Percentiles rank a stretch among this genome's conserved stretches.
Conservation (phyloP, 768 basidiomycete species). For the Phlebiopsis gigantea region DNA sequence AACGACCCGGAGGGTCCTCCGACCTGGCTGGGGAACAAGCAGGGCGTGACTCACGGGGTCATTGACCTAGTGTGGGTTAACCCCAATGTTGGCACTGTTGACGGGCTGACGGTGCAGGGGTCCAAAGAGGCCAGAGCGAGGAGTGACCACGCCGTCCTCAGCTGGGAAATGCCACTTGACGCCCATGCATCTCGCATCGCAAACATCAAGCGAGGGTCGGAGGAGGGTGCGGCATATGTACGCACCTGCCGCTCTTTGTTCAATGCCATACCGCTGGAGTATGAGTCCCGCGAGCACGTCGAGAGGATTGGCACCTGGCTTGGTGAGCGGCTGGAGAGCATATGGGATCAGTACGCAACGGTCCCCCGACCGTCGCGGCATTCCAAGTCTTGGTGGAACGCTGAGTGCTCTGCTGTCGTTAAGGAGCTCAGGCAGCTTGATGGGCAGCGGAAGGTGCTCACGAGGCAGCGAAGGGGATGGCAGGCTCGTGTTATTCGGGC, state of each 20-base stretch:
- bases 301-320: not conserved
- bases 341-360: not conserved
- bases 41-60: not conserved
- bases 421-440: not conserved
- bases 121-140: too few relatives aligned
- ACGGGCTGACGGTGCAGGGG: not conserved
- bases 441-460: not conserved
- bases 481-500: not conserved
- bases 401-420: not conserved
- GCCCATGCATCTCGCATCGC: not conserved
- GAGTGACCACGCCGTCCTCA: not conserved
- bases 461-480: not conserved
- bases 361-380: not conserved
- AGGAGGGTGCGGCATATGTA: not conserved
- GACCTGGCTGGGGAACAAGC: constrained; percentile 3
- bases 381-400: constrained; percentile 10
- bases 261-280: not conserved
- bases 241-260: not conserved
- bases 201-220: not conserved
- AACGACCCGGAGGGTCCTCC: constrained; percentile 1
- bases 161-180: not conserved
- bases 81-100: not conserved
- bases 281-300: not conserved
- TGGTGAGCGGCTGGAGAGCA: not conserved
- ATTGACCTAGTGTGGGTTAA: constrained; percentile 9